phyloP scores from a whole-genome alignment of 768 basidiomycete genomes.

The Leccinellum luteum region DNA sequence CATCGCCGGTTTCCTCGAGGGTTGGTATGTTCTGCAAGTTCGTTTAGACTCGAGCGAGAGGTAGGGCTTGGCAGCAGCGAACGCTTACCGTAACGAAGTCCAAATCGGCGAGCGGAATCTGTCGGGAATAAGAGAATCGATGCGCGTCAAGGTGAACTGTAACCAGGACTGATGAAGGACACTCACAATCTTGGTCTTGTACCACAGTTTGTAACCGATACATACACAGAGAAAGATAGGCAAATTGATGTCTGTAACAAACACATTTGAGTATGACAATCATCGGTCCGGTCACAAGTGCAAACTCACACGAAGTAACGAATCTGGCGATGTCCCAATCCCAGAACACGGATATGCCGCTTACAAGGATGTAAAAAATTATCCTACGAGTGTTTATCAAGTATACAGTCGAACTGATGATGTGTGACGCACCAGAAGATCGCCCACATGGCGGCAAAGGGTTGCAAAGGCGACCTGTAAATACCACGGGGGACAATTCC shows the following conservation, averaged over 20 bases:
- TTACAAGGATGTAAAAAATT: constrained; percentile 55
- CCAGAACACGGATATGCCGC: constrained; percentile 61
- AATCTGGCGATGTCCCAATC: constrained; percentile 54
- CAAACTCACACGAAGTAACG: constrained; percentile 38
- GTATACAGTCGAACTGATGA: constrained; percentile 11
- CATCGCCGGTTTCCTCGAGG: constrained; percentile 62
- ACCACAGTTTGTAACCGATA: constrained; percentile 41
- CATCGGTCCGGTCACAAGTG: background rate
- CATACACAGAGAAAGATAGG: constrained; percentile 45
- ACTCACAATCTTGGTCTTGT: constrained; percentile 21
- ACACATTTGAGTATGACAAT: background rate
- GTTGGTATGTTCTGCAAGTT: constrained; percentile 58
- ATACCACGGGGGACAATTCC: constrained; percentile 62
- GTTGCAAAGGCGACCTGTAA: constrained; percentile 62
- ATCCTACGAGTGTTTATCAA: constrained; percentile 7
- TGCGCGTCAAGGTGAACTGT: background rate
- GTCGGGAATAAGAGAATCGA: background rate
- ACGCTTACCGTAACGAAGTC: constrained; percentile 63
- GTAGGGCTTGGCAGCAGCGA: background rate
- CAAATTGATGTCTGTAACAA: constrained; percentile 36
- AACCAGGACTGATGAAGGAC: background rate
- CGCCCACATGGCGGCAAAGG: constrained; percentile 72
- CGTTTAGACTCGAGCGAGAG: background rate
- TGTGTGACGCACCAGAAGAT: constrained; percentile 55
- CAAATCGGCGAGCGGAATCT: constrained; percentile 46